Percentiles rank a stretch among this genome's conserved stretches.
Conservation (phyloP, 805 yeast species). For the Lachancea quebecensis region DNA sequence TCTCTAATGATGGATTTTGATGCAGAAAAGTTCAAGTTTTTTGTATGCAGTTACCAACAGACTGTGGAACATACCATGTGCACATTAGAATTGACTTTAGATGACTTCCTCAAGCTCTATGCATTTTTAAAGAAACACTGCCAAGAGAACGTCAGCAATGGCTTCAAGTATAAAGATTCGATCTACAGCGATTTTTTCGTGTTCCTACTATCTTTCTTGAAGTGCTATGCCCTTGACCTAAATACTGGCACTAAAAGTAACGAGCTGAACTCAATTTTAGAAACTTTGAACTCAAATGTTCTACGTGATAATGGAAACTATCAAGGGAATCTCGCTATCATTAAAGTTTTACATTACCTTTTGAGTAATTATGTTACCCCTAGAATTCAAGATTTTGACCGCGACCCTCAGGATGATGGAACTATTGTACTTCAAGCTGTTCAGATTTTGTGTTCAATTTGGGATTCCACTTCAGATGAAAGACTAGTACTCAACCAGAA, state of each 20-base stretch:
- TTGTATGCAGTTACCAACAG: constrained; percentile 19
- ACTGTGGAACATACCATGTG: constrained; percentile 9
- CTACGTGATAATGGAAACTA: constrained; percentile 24
- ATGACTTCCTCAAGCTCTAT: constrained; percentile 14
- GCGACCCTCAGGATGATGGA: constrained; percentile 5
- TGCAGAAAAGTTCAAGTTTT: constrained; percentile 26
- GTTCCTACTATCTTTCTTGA: constrained; percentile 17
- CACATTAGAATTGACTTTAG: constrained; percentile 8
- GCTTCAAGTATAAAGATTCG: constrained; percentile 29
- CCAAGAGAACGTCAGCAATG: neutral
- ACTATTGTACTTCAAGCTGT: constrained; percentile 22
- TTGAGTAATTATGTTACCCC: constrained; percentile 12
- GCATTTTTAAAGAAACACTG: constrained; percentile 6
- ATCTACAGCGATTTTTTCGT: constrained; percentile 24
- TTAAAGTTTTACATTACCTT: constrained; percentile 14
- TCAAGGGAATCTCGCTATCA: constrained; percentile 18
- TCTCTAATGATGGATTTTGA: constrained; percentile 14
- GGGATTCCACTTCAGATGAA: constrained; percentile 52
- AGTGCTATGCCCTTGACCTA: constrained; percentile 14
- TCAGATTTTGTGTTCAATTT: constrained; percentile 38
- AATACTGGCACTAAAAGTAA: neutral
- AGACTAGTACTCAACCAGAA: constrained; percentile 61
- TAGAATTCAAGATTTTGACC: neutral
- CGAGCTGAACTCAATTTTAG: constrained; percentile 16
- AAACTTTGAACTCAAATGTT: constrained; percentile 15